Conservation (phyloP, 768 basidiomycete species). For the Tylopilus rubrobrunneus region DNA sequence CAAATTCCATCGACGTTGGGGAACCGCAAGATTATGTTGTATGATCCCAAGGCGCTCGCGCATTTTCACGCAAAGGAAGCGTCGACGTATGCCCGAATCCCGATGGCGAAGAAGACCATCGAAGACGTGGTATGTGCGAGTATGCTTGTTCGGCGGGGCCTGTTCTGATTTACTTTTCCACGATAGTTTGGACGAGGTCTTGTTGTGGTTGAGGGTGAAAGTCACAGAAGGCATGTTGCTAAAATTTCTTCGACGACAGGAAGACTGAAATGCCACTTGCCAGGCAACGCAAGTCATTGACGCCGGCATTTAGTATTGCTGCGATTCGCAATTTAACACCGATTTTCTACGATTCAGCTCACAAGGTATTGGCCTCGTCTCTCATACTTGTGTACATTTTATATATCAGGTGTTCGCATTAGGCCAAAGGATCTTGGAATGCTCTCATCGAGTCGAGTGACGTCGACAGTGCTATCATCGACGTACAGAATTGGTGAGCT, state of each 20-base stretch:
- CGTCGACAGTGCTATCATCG: conserved; percentile 33
- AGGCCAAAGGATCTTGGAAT: conserved; percentile 34
- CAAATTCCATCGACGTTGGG: conserved; percentile 38
- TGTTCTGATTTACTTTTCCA: no score
- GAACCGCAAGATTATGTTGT: conserved; percentile 32
- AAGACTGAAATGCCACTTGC: conserved; percentile 15
- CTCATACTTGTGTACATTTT: not conserved
- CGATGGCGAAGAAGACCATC: conserved; percentile 30
- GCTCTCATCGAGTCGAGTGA: conserved; percentile 18
- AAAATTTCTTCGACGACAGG: conserved; percentile 24
- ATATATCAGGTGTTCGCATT: not conserved
- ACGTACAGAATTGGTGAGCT: conserved; percentile 45
- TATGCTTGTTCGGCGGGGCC: not conserved
- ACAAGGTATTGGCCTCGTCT: conserved; percentile 33
- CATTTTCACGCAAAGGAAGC: conserved; percentile 52
- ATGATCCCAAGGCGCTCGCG: conserved; percentile 49
- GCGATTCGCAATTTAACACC: conserved; percentile 35
- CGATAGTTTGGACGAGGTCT: conserved; percentile 25
- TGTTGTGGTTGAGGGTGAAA: conserved; percentile 36
- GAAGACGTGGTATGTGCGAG: conserved; percentile 18
- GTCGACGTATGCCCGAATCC: conserved; percentile 36
- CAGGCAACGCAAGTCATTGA: conserved; percentile 36
- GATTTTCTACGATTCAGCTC: conserved; percentile 40
- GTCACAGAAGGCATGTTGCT: conserved; percentile 36
- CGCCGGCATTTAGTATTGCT: conserved; percentile 40